These are phyloP conservation scores for Cladochytrium replicatum DNA, from an alignment of 192 early-diverging fungal species.

Conservation along the genomic window DNA sequence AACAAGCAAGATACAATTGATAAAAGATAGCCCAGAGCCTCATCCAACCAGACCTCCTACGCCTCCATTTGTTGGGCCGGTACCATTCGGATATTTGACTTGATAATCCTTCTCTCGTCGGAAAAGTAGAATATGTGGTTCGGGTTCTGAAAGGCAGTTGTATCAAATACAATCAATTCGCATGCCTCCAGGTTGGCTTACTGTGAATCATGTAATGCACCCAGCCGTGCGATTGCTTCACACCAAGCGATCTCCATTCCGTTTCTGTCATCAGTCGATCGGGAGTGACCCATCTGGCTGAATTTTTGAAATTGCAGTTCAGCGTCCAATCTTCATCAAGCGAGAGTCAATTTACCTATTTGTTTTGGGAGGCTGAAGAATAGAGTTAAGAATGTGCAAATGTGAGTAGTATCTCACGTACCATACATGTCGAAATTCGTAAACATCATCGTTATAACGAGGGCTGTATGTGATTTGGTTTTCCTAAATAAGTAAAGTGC, in stretches of 20 bases:
- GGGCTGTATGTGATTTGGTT: conserved; percentile 21
- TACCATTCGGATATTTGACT: conserved; percentile 4
- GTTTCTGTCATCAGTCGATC: conserved; percentile 17
- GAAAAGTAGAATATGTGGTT: conserved; percentile 25
- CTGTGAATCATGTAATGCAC: conserved; percentile 23
- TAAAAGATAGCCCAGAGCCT: no score
- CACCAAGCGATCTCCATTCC: conserved; percentile 17
- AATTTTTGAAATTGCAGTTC: not conserved
- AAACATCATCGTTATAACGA: conserved; percentile 16
- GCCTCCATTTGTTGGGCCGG: no score
- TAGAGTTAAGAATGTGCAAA: not conserved
- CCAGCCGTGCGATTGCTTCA: conserved; percentile 22
- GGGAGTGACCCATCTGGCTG: conserved; percentile 19
- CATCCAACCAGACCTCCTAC: no score
- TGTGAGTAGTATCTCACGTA: conserved; percentile 3
- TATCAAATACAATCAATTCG: not conserved
- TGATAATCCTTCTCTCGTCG: conserved; percentile 13
- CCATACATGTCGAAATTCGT: conserved; percentile 24
- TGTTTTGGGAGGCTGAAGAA: conserved; percentile 16
- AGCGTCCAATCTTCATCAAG: not conserved
- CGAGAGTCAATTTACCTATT: conserved; percentile 11
- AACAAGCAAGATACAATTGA: no score
- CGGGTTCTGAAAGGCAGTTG: conserved; percentile 15
- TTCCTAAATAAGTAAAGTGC: no score
- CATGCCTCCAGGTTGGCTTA: not conserved